Evolutionary conservation across 1,284 basidiomycete species (phyloP), one percentile per base, ranked within the genome.

Genomic region (Sporisorium graminicola): DNA sequence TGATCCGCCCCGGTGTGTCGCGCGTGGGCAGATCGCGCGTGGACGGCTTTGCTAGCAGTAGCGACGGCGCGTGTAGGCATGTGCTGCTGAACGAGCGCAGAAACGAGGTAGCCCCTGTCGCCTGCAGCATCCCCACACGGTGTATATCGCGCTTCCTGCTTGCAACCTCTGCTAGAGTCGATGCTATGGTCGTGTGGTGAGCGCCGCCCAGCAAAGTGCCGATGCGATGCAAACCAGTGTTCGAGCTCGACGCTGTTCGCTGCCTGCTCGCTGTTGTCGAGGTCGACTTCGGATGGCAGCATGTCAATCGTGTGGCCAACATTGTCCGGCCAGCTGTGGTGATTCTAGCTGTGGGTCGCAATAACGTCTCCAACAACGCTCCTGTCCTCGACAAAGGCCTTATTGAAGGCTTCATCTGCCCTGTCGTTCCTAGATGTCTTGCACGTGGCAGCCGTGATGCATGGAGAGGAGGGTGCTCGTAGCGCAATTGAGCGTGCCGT

Each of bases 321-420:
- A 49, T 49, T 8, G 26, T n/a, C 0, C 31, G 46, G 29, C 35
- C 24, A 9, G 56, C 12, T 43, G 13, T 26, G 24, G 9, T 50
- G 26, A 22, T 12, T 1, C 24, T 27, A 14, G 43, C 13, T 27
- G 16, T 51, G 13, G 37, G 3, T 20, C 26, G 7, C 8, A 18
- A 26, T 18, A 31, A 35, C 0, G 37, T 18, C 7, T 51, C 26
- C 33, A 53, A 51, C 5, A 20, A 8, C 24, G n/a, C 31, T 31
- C n/a, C n/a, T n/a, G 18, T 35, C 46, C 33, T 40, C 4, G 42
- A 43, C 43, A 22, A 54, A 12, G 50, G 46, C 24, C 54, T 46
- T 65, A 71, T 58, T 44, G 63, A 71, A 29, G 54, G 54, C 26
- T 40, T 65, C 67, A 70, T 70, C 16, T 33, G 42, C 20, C 52